A percentile compares a stretch with the other conserved stretches of the same genome.
Conservation (phyloP, 345 rosid genomes). For the Corymbia maculata region DNA sequence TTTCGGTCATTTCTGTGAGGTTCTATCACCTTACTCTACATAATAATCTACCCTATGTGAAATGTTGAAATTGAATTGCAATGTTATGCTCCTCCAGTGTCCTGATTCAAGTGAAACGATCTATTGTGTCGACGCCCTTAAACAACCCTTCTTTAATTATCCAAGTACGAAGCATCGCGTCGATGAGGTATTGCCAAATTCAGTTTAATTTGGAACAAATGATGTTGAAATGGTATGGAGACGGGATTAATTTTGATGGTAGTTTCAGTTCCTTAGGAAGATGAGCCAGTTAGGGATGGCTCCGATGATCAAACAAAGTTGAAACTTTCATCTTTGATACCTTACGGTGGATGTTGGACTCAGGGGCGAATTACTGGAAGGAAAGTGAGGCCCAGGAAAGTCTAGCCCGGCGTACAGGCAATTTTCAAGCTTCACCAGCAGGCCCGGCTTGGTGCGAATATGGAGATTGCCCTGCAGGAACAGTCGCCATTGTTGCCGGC, state of each 20-base stretch:
- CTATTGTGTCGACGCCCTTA: slow-evolving; percentile 1
- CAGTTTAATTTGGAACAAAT: background rate
- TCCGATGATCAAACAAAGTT: background rate
- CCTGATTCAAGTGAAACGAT: background rate
- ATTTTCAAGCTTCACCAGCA: no score
- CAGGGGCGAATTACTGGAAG: no score
- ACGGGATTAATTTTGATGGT: background rate
- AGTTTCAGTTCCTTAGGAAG: background rate
- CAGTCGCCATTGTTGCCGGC: background rate
- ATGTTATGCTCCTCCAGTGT: background rate
- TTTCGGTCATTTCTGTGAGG: background rate
- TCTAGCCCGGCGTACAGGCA: no score
- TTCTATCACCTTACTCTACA: background rate
- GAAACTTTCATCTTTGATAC: no score
- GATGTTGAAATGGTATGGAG: background rate
- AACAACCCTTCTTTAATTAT: slow-evolving; percentile 3
- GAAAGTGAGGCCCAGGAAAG: background rate
- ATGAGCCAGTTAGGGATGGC: background rate
- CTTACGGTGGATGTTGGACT: no score
- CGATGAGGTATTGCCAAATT: background rate
- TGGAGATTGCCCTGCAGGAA: background rate
- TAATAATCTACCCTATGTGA: background rate
- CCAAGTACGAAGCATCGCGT: background rate
- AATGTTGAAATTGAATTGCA: background rate
- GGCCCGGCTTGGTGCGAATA: background rate